Percentiles rank a stretch among this genome's conserved stretches.
Evolutionary conservation across 228 moss, liverwort and hornwort genomes (phyloP).

Genomic region (Sphagnum magellanicum): DNA sequence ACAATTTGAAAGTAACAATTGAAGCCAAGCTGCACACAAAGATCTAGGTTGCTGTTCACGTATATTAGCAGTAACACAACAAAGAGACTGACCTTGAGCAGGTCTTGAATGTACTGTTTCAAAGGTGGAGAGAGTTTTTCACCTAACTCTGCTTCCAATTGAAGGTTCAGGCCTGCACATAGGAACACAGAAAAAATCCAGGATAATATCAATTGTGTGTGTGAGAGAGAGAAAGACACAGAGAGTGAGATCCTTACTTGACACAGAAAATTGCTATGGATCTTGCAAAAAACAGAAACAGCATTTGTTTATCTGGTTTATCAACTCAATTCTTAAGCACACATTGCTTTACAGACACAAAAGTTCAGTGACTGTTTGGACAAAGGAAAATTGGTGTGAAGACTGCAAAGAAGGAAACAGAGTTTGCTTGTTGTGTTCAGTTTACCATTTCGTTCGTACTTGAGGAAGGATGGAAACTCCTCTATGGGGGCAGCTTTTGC

Average conservation of each 20-base stretch:
- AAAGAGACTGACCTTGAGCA: slow-evolving; percentile 60
- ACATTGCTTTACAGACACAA: neutral
- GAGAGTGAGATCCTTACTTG: no score
- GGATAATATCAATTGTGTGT: neutral
- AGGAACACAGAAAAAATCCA: neutral
- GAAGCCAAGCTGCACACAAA: neutral
- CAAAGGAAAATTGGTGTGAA: neutral
- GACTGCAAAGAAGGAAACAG: neutral
- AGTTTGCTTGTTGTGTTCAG: neutral
- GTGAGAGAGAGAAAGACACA: no score
- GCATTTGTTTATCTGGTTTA: no score
- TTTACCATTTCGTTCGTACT: slow-evolving; percentile 80
- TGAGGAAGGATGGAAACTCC: slow-evolving; percentile 79
- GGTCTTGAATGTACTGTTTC: slow-evolving; percentile 63
- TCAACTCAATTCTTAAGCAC: no score
- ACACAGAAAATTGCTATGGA: no score
- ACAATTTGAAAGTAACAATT: slow-evolving; percentile 2
- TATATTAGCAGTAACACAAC: neutral
- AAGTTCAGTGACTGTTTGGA: neutral
- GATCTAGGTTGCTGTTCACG: neutral
- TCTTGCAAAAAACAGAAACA: no score
- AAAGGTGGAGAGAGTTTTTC: slow-evolving; percentile 57
- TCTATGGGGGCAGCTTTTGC: slow-evolving; percentile 46
- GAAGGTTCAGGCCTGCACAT: slow-evolving; percentile 60
- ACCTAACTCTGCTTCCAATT: slow-evolving; percentile 67